phyloP scores from a whole-genome alignment of 2,329 filamentous ascomycete species.

The Fusarium lyarnte region DNA sequence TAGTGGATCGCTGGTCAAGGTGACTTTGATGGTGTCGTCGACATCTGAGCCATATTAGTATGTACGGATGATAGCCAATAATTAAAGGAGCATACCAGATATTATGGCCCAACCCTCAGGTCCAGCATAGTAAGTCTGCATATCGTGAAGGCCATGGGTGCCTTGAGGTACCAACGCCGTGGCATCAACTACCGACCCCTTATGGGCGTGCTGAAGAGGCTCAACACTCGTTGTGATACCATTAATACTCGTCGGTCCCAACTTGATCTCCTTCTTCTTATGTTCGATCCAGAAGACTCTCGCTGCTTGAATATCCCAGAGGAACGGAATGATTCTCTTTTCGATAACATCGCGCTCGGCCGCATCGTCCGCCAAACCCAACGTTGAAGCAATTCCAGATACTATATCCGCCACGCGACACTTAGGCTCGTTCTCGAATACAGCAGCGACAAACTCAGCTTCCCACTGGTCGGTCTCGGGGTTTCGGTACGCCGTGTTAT shows the following conservation, averaged over 20 bases:
- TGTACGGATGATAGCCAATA: neutral
- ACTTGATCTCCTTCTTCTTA: slow-evolving; percentile 56
- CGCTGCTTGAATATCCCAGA: slow-evolving; percentile 78
- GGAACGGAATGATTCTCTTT: slow-evolving; percentile 77
- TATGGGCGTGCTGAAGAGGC: slow-evolving; percentile 57
- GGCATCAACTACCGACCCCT: slow-evolving; percentile 58
- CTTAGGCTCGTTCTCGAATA: slow-evolving; percentile 78
- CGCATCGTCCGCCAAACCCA: slow-evolving; percentile 72
- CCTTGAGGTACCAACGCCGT: slow-evolving; percentile 62
- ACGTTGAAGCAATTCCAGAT: slow-evolving; percentile 72
- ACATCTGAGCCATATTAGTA: slow-evolving; percentile 68
- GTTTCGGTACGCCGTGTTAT: slow-evolving; percentile 83
- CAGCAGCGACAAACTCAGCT: slow-evolving; percentile 83
- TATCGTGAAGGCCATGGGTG: slow-evolving; percentile 64
- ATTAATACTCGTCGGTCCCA: slow-evolving; percentile 77
- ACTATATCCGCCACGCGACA: slow-evolving; percentile 74
- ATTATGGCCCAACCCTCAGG: slow-evolving; percentile 86
- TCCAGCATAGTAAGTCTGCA: slow-evolving; percentile 78
- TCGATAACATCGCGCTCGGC: slow-evolving; percentile 69
- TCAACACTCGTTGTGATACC: slow-evolving; percentile 76
- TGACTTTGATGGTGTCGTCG: slow-evolving; percentile 96
- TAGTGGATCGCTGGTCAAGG: slow-evolving; percentile 79
- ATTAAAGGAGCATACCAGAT: slow-evolving; percentile 62
- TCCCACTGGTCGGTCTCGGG: slow-evolving; percentile 68
- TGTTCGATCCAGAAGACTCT: slow-evolving; percentile 74